phyloP scores from a whole-genome alignment of 148 eudicot genomes.

The Rhododendron mucronatum region DNA sequence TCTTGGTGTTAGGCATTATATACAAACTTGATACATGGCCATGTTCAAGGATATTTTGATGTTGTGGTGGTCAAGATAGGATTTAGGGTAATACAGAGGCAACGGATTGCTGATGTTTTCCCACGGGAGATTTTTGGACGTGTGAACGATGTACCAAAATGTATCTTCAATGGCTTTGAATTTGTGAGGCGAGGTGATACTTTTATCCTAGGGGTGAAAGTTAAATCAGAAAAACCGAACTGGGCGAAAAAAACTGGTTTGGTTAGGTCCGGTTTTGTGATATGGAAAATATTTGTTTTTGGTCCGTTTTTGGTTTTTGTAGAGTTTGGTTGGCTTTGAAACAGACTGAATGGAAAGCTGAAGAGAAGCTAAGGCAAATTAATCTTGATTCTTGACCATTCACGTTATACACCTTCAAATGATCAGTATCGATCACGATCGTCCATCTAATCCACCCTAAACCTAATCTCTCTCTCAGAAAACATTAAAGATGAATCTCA shows the following conservation, averaged over 20 bases:
- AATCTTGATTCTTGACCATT: no score
- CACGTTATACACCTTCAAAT: no score
- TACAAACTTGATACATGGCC: not conserved
- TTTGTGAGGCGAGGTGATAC: not conserved
- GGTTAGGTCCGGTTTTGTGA: not conserved
- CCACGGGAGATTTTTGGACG: not conserved
- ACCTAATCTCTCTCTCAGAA: not conserved
- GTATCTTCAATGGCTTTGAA: not conserved
- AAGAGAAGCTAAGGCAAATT: no score
- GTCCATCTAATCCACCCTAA: no score
- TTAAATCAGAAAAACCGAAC: not conserved
- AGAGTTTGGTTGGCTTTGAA: no score
- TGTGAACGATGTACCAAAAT: not conserved
- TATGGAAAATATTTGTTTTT: not conserved
- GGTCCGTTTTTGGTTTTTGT: no score
- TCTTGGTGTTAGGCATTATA: not conserved
- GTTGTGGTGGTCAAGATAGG: not conserved
- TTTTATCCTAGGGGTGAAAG: not conserved
- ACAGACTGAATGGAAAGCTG: no score
- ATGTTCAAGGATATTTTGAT: not conserved
- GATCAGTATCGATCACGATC: not conserved
- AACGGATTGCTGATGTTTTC: not conserved
- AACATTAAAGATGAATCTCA: no score
- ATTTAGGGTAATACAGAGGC: not conserved
- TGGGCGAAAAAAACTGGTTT: not conserved